Base-by-base conservation (phyloP, 805 yeast genomes). In the Cyberlindnera suaveolens region DNA sequence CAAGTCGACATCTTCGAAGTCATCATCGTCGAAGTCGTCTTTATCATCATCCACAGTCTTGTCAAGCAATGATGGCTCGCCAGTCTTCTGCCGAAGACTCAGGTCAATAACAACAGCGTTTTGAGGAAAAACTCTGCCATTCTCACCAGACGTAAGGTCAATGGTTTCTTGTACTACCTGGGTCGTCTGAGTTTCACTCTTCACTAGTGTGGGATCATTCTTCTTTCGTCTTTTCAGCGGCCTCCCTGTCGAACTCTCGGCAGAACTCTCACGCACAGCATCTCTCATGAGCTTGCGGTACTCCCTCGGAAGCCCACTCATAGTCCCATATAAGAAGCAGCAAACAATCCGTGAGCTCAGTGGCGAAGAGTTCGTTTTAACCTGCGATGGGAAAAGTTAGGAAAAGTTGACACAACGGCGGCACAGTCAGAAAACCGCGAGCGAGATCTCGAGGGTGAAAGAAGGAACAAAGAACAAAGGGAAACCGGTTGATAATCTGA, bases 1-100 rank as follows among this genome's bases (percentile, higher is more conserved):
- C 3, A 56, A 31, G 27, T 56, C 59, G 9, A 54, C 51, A 30
- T 57, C 60, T 38, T 57, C 59, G 40, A 56, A 56, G 2, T 48
- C 52, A 36, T 51, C 53, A 5, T 48, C 54, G 15, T 53, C 59
- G 11, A 50, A 54, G 3, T 44, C 52, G 9, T 52, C 56, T 23
- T 57, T 74, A 29, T 62, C 65, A 14, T 60, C 69, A 26, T 62
- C 68, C 19, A 29, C 36, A 18, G 38, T 23, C 18, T 40, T 35
- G 16, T 46, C 44, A 18, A 11, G 11, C 5, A 20, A 4, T 6
- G 33, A 31, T 1, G 38, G 32, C 17, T 44, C 39, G 10, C 46
- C 46, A 3, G 45, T 36, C 30, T 23, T n/a, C 31, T 43, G 47
- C 9, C 38, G 44, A 3, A 41, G 27, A 34, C 37, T 40, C 7